A percentile compares a stretch with the other conserved stretches of the same genome.
Conservation (phyloP, 441 rosid genomes). For the Kokia cookei region DNA sequence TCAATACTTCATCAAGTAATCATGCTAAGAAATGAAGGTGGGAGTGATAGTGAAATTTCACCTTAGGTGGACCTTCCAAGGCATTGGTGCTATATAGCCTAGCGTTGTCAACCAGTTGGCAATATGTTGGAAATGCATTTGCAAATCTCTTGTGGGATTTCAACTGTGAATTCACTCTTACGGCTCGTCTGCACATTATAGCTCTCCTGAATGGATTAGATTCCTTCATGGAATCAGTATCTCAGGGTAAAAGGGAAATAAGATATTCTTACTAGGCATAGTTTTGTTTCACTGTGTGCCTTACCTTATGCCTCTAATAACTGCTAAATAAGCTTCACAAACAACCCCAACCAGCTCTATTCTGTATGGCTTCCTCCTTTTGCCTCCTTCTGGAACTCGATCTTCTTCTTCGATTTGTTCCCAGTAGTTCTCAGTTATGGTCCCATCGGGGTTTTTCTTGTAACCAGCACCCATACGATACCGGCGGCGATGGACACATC, state of each 20-base stretch:
- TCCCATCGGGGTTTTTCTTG: conserved; percentile 55
- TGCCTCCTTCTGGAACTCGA: conserved; percentile 49
- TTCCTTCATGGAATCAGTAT: conserved; percentile 4
- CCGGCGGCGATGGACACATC: conserved; percentile 87
- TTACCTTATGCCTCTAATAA: conserved; percentile 86
- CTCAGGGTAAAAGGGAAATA: background rate
- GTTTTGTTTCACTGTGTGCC: background rate
- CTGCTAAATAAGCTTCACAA: conserved; percentile 92
- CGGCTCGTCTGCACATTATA: conserved; percentile 88
- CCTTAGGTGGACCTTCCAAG: conserved; percentile 93
- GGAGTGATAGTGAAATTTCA: conserved; percentile 7
- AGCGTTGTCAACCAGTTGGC: conserved; percentile 83
- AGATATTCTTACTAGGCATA: background rate
- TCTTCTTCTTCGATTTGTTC: conserved; percentile 74
- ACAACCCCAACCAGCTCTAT: conserved; percentile 95
- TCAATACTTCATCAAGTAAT: conserved; percentile 7
- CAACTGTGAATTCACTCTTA: conserved; percentile 80
- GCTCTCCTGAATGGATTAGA: conserved; percentile 64
- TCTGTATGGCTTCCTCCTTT: conserved; percentile 77
- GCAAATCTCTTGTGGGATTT: conserved; percentile 96
- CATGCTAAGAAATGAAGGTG: background rate
- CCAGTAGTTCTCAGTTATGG: conserved; percentile 82
- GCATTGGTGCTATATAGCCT: conserved; percentile 85
- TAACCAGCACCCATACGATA: conserved; percentile 95
- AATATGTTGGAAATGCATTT: conserved; percentile 74